Evolutionary conservation across 148 eudicot genomes (phyloP), one percentile per base, ranked within the genome.

Genomic region (Camellia lanceoleosa): DNA sequence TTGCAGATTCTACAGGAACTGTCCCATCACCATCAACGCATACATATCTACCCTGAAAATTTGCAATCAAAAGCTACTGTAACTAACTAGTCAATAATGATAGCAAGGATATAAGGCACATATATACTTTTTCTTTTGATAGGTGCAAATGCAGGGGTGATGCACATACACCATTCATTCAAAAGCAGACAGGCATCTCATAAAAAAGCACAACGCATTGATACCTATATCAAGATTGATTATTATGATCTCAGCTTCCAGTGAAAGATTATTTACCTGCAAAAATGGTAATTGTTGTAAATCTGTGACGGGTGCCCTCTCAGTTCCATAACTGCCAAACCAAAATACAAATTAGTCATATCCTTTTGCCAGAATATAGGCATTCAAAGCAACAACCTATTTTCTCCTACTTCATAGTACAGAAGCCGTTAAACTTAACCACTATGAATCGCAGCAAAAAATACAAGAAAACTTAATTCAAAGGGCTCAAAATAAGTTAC

Each of bases 21-120:
- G 99, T 97, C 66, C 98, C 99, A 83, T 97, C 99, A 60, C 99
- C 99, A 84, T 97, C 97, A 64, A 92, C 90, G 61, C 77, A 85
- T 38, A 85, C 49, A 80, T 91, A 93, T 44, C 83, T 82, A 74
- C 92, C 92, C 94, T 93, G 92, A 56, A 85, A 87, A 71, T 44
- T 71, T 76, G 15, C 42, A 51, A 66, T 12, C 68, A 79, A 19
- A 38, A 70, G 60, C 70, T 46, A 78, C 30, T 19, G 54, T 71
- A 30, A 77, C 67, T 38, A 44, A 47, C 20, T 68, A 19, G 14
- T 76, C 19, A 68, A 42, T 43, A 56, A 30, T 30, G 38, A 1
- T 68, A 68, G 14, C 64, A 41, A 9, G 66, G 80, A 54, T 13
- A 41, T 52, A 16, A 78, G 15, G 10, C 19, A 68, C 11, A 55